Conservation (phyloP, 169 alveolate species). For the Cryptosporidium meleagridis region DNA sequence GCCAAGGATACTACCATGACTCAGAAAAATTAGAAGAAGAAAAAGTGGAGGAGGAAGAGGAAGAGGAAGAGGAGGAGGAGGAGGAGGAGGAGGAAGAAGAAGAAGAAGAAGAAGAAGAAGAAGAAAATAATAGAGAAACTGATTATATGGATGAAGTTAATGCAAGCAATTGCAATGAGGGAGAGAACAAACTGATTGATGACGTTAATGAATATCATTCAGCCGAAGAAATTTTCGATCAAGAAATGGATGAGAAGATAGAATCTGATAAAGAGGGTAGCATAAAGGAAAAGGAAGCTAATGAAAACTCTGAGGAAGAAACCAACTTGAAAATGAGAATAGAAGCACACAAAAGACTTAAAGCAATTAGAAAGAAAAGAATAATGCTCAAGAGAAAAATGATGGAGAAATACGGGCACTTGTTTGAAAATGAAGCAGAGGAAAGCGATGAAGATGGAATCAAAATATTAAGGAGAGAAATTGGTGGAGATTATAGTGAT, state of each 20-base stretch:
- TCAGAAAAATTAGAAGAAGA: no score
- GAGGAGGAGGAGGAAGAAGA: no score
- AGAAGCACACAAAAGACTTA: constrained; percentile 2
- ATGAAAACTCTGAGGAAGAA: not conserved
- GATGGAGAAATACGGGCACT: constrained; percentile 51
- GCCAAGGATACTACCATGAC: not conserved
- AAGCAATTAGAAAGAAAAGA: constrained; percentile 36
- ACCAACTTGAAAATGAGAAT: not conserved
- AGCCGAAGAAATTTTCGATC: not conserved
- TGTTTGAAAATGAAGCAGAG: constrained; percentile 71
- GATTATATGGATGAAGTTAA: not conserved
- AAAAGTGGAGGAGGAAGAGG: no score
- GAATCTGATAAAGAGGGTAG: not conserved
- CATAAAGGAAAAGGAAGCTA: not conserved
- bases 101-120: no score
- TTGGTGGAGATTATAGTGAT: constrained; percentile 10
- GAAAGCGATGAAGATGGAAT: constrained; percentile 63
- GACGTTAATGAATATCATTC: not conserved
- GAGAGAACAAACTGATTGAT: not conserved
- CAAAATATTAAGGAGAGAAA: not conserved
- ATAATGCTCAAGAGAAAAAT: constrained; percentile 20
- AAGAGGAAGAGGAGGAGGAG: no score
- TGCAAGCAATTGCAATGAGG: not conserved
- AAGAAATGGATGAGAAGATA: not conserved
- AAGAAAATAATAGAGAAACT: not conserved